Evolutionary conservation across 2,329 filamentous ascomycete genomes (phyloP), one percentile per base, ranked within the genome.

Genomic region (Verticillium nonalfalfae): DNA sequence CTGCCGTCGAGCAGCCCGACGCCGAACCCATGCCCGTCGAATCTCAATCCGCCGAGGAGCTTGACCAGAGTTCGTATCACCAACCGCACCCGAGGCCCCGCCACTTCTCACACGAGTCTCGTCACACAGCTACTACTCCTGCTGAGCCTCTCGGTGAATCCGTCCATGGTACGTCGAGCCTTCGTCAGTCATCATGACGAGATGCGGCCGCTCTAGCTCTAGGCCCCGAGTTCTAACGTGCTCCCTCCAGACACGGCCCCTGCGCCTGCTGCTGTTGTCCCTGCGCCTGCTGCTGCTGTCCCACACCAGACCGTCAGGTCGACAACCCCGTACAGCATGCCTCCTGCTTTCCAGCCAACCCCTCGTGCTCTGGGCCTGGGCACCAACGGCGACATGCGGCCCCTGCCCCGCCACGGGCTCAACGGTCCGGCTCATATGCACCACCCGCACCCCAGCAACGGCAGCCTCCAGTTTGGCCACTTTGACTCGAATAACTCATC

Each of bases 401-500:
- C 71, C 21, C 26, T 50, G n/a, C 68, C 71, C 61, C 72, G 72
- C n/a, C 71, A 69, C 15, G 71, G 70, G 33, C 69, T 73, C 38
- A 74, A 74, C 52, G 73, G 73, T 31, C 75, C 70, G 15, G 70
- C 68, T 21, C 70, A 68, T 36, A 70, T 81, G 66, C 82, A 85
- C 65, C 81, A 84, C 59, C 71, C 78, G 50, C 84, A 82, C 60
- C 79, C 78, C 14, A 86, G 81, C 69, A 80, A 80, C 62, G 78
- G 81, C 40, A 85, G 80, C 69, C 73, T 86, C 59, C 78, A 85
- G 64, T 86, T 87, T 67, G 82, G 82, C 38, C 76, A 76, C 7
- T 81, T 83, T 63, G 80, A 78, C 18, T 87, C 85, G 13, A 81
- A 82, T 67, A 81, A 78, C 59, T 82, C 85, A 1, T 88, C 85